phyloP scores from a whole-genome alignment of 805 yeast species.

The Saccharomyces eubayanus region DNA sequence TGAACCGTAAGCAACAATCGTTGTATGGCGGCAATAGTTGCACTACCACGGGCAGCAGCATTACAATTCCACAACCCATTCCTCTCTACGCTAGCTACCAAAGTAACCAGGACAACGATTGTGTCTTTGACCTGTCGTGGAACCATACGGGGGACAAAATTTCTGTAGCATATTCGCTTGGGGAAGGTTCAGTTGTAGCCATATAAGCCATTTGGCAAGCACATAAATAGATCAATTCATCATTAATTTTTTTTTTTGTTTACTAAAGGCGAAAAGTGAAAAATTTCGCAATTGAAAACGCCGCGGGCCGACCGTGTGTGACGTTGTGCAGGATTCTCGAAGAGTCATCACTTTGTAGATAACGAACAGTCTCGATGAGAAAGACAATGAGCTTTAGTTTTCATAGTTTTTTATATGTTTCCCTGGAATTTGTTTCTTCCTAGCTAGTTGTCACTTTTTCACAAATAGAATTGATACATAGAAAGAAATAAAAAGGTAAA shows the following conservation, averaged over 20 bases:
- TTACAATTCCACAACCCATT: slow-evolving; percentile 19
- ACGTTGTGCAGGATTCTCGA: background rate
- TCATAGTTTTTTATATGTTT: background rate
- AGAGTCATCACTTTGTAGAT: background rate
- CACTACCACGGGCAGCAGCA: background rate
- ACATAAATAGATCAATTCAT: background rate
- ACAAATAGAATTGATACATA: background rate
- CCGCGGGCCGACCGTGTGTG: background rate
- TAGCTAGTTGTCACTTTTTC: background rate
- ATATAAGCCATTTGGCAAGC: slow-evolving; percentile 3
- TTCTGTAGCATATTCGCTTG: slow-evolving; percentile 28
- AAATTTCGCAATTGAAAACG: background rate
- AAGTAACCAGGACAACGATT: slow-evolving; percentile 17
- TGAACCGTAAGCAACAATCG: background rate
- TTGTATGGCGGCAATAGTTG: background rate
- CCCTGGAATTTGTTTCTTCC: background rate
- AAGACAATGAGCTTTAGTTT: background rate
- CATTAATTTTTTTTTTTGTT: background rate
- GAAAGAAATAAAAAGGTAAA: background rate
- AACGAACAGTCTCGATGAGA: background rate
- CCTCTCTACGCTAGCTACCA: slow-evolving; percentile 21
- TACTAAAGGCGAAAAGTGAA: background rate
- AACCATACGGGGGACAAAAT: slow-evolving; percentile 20
- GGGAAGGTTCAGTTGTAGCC: slow-evolving; percentile 23
- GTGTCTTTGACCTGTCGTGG: slow-evolving; percentile 33